Conservation (phyloP, 2,329 filamentous ascomycete species). For the Penicillium sp. region DNA sequence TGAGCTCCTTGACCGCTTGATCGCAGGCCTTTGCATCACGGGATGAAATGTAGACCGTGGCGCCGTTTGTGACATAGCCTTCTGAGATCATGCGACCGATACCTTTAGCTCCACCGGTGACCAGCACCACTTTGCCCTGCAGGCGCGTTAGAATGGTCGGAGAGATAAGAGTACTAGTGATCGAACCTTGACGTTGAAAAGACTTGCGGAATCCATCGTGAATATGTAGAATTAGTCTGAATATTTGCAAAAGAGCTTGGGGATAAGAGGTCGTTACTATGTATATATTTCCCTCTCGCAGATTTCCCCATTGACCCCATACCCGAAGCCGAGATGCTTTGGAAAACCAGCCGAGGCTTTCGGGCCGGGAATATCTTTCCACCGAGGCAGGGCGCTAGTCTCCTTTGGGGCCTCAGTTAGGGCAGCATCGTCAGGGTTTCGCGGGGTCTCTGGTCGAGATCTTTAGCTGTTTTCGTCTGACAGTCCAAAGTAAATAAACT, state of each 20-base stretch:
- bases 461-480: constrained; percentile 1
- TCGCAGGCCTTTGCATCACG: constrained; percentile 52
- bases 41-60: constrained; percentile 53
- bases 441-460: constrained; percentile 25
- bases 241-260: neutral
- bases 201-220: constrained; percentile 52
- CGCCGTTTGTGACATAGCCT: constrained; percentile 52
- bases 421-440: constrained; percentile 29
- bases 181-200: constrained; percentile 59
- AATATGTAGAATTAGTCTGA: constrained; percentile 1
- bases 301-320: constrained; percentile 13
- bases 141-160: constrained; percentile 26
- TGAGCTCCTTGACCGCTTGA: constrained; percentile 46
- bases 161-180: constrained; percentile 48
- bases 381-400: constrained; percentile 18
- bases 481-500: constrained; percentile 8
- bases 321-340: constrained; percentile 24
- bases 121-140: constrained; percentile 47
- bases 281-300: constrained; percentile 13
- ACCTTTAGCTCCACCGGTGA: constrained; percentile 51
- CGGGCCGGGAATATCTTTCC: constrained; percentile 13
- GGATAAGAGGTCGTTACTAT: constrained; percentile 5
- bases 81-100: constrained; percentile 55
- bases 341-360: constrained; percentile 29
- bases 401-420: constrained; percentile 23